Base-by-base conservation (phyloP, 2,329 filamentous ascomycete species). In the Sarocladium strictum region DNA sequence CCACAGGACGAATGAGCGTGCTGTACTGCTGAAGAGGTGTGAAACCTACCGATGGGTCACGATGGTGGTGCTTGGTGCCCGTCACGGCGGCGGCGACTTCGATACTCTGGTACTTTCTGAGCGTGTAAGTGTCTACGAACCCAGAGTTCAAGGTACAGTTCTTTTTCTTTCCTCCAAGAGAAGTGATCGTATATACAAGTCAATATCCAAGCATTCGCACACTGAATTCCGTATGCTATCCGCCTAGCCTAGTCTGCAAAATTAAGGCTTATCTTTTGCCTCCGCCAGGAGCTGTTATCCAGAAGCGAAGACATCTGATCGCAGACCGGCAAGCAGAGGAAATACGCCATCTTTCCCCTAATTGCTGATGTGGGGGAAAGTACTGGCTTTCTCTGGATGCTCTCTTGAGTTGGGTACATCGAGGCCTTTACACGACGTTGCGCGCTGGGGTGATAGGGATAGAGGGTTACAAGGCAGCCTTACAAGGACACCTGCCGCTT, bases 21-120 rank as follows among this genome's bases (percentile, higher is more conserved):
- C 24, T 26, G 17, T 33, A n/a, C 15, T 21, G 23, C 21, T 29
- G 12, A 37, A 15, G n/a, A 47, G 49, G 33, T 2, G 65, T 6
- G 63, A 50, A 41, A 58, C 58, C n/a, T 59, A 62, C 3, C 77
- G 63, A 59, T 77, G 70, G 15, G 35, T 7, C 5, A 19, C 17
- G 12, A 38, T 5, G 7, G 7, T 15, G 35, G 35, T 19, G 5
- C 5, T 38, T 9, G 15, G 35, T 6, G n/a, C 9, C 15, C 12
- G 37, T 38, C 12, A 6, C 17, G 12, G 35, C 15, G 6, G 35
- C 17, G 12, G 35, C 17, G 7, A 15, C n/a, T 7, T 7, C 9
- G 6, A n/a, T 38, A 5, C 5, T 38, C 6, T 38, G 35, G 35
- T 38, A n/a, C n/a, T 7, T n/a, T 15, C 17, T 38, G 35, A 15